A percentile compares a stretch with the other conserved stretches of the same genome.
phyloP scores from a whole-genome alignment of 192 early-diverging fungal genomes.

The Borealophlyctis nickersoniae region DNA sequence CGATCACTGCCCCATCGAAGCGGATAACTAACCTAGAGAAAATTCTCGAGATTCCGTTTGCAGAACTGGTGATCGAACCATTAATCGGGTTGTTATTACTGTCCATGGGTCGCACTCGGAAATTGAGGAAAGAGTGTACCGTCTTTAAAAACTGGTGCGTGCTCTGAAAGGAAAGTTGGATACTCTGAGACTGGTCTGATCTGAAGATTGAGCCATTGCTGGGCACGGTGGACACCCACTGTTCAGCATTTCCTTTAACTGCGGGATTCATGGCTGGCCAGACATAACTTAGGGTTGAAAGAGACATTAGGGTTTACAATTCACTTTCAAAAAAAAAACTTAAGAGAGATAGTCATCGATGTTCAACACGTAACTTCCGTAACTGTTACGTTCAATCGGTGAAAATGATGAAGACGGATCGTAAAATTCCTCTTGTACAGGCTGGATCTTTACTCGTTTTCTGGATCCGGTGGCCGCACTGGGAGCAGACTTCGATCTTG shows the following conservation, averaged over 20 bases:
- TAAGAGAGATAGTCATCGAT: neutral
- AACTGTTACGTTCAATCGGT: too few relatives aligned
- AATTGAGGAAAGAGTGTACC: neutral
- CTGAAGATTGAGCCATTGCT: neutral
- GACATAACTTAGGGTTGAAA: too few relatives aligned
- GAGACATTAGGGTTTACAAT: too few relatives aligned
- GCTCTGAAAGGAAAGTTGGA: neutral
- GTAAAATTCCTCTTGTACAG: neutral
- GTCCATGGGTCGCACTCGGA: neutral
- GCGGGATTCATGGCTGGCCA: too few relatives aligned
- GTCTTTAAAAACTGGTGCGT: neutral
- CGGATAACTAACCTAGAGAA: neutral
- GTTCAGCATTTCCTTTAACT: too few relatives aligned
- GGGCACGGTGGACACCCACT: too few relatives aligned
- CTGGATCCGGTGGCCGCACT: too few relatives aligned
- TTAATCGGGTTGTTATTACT: neutral
- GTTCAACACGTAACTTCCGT: neutral
- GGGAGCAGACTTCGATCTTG: too few relatives aligned
- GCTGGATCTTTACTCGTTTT: neutral
- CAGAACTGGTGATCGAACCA: too few relatives aligned
- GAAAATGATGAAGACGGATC: neutral
- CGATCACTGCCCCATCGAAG: neutral
- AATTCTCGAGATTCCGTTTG: neutral
- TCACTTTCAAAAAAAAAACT: neutral
- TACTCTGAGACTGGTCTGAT: neutral